Percentiles rank a stretch among this genome's conserved stretches.
These are phyloP conservation scores for Amaranthus palmeri DNA, from an alignment of 148 eudicot species.

Conservation along the genomic window DNA sequence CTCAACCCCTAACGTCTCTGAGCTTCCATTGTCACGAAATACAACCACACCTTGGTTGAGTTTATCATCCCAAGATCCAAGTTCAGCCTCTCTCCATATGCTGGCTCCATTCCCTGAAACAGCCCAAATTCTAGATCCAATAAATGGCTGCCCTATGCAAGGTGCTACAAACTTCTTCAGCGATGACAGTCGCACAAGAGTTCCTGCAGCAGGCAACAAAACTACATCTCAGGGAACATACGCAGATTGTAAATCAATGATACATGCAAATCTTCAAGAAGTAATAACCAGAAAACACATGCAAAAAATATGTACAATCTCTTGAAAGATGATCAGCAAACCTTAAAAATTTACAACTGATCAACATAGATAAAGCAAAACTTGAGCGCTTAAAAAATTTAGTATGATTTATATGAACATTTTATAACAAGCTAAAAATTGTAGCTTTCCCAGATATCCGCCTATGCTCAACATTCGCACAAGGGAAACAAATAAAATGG, in stretches of 20 bases:
- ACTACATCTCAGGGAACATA: neutral
- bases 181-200: constrained; percentile 53
- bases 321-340: neutral
- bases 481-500: neutral
- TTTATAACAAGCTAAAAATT: neutral
- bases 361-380: neutral
- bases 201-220: constrained; percentile 40
- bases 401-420: neutral
- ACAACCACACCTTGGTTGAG: constrained; percentile 45
- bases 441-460: neutral
- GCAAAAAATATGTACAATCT: neutral
- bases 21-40: constrained; percentile 60
- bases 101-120: constrained; percentile 42
- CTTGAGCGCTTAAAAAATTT: neutral
- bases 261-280: constrained; percentile 1
- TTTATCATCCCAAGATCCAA: constrained; percentile 74
- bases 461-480: neutral
- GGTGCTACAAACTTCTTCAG: constrained; percentile 63
- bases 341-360: neutral
- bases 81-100: constrained; percentile 91
- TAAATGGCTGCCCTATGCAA: constrained; percentile 50
- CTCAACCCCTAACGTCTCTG: constrained; percentile 52
- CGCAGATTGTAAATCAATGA: neutral
- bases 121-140: constrained; percentile 75
- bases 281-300: neutral